phyloP scores from a whole-genome alignment of 2,329 filamentous ascomycete species.

The Paecilomyces dactylethromorphus region DNA sequence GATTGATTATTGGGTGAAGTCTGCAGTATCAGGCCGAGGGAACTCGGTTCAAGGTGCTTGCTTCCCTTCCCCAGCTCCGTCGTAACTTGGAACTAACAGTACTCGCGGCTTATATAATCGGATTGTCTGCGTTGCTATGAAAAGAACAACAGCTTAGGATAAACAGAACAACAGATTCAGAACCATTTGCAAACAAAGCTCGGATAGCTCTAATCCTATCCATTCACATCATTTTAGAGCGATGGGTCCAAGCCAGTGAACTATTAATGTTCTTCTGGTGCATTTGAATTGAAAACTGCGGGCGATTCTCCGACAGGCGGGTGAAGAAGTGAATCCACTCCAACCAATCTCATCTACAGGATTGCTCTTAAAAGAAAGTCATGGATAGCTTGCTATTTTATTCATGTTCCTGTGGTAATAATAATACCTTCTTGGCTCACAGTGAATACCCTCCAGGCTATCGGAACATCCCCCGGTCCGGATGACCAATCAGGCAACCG shows the following conservation, averaged over 20 bases:
- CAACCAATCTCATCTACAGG: not conserved
- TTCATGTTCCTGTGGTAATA: not conserved
- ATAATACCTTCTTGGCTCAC: not conserved
- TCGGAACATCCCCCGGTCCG: conserved; percentile 18
- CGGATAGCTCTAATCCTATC: too few relatives aligned
- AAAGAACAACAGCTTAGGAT: not conserved
- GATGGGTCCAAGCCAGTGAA: too few relatives aligned
- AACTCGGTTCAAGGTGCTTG: not conserved
- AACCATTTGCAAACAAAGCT: too few relatives aligned
- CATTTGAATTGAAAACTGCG: not conserved
- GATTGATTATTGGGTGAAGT: not conserved
- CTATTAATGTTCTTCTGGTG: too few relatives aligned
- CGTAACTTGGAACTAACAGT: too few relatives aligned
- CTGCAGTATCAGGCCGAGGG: not conserved
- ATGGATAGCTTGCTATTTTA: not conserved
- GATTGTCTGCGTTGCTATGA: not conserved
- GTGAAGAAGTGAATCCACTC: not conserved
- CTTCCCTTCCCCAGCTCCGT: not conserved
- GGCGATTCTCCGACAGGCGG: not conserved
- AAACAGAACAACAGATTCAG: not conserved
- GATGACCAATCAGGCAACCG: conserved; percentile 32
- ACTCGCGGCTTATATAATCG: not conserved
- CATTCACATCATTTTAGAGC: too few relatives aligned
- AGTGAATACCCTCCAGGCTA: not conserved
- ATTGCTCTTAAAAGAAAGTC: not conserved